These are phyloP conservation scores for Zygotorulaspora mrakii DNA, from an alignment of 1,139 yeast species.

Conservation along the genomic window DNA sequence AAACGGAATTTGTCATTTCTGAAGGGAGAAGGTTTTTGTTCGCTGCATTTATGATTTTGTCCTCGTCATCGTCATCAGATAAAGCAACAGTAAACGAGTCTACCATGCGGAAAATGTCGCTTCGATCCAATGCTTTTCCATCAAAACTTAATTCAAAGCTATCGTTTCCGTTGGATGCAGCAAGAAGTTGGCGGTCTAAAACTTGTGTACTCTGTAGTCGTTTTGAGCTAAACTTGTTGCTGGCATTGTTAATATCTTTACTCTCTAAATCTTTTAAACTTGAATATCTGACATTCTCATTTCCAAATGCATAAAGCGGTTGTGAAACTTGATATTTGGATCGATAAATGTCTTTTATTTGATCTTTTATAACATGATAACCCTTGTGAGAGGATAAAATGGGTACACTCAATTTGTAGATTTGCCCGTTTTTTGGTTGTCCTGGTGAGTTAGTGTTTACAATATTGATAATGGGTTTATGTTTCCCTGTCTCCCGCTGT, in stretches of 20 bases:
- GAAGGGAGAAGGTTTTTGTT: slow-evolving; percentile 16
- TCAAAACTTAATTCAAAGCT: slow-evolving; percentile 42
- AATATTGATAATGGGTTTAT: slow-evolving; percentile 18
- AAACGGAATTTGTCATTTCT: slow-evolving; percentile 17
- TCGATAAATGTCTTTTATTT: slow-evolving; percentile 10
- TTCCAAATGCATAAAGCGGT: slow-evolving; percentile 8
- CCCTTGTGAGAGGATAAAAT: slow-evolving; percentile 11
- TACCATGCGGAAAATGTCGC: slow-evolving; percentile 40
- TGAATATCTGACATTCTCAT: slow-evolving; percentile 5
- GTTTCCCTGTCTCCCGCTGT: slow-evolving; percentile 12
- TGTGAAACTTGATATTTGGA: slow-evolving; percentile 8
- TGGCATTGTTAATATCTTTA: slow-evolving; percentile 5
- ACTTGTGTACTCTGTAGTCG: slow-evolving; percentile 6
- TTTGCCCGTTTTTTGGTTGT: slow-evolving; percentile 3
- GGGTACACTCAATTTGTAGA: slow-evolving; percentile 17
- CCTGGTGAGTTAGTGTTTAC: slow-evolving; percentile 8
- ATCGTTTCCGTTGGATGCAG: slow-evolving; percentile 22
- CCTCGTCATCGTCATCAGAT: slow-evolving; percentile 27
- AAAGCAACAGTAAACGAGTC: slow-evolving; percentile 37
- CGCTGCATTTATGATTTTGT: slow-evolving; percentile 4
- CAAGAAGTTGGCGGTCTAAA: slow-evolving; percentile 8
- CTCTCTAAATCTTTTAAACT: slow-evolving; percentile 8
- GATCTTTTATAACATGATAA: slow-evolving; percentile 9
- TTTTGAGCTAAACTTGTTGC: slow-evolving; percentile 1
- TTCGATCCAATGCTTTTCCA: slow-evolving; percentile 43